A percentile compares a stretch with the other conserved stretches of the same genome.
phyloP scores from a whole-genome alignment of 257 asterid species.

The Fraxinus pennsylvanica region DNA sequence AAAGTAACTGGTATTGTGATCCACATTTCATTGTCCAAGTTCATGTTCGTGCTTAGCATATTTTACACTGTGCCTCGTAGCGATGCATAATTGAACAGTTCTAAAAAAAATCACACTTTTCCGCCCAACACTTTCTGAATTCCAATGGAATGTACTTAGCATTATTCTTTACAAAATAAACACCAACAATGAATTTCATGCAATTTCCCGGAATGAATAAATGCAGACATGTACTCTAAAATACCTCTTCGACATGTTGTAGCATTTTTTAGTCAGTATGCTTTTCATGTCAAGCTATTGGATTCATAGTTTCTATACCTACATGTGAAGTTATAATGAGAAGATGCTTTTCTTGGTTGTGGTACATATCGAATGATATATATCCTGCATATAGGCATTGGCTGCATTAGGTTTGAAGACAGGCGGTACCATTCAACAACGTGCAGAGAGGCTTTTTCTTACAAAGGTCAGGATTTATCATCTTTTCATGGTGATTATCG shows the following conservation, averaged over 20 bases:
- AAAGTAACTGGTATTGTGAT: not conserved
- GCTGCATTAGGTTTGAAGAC: slow-evolving; percentile 88
- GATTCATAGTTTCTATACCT: slow-evolving; percentile 3
- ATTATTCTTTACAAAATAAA: not conserved
- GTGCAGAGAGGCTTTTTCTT: slow-evolving; percentile 92
- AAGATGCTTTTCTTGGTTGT: not conserved
- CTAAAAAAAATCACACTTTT: too few species aligned
- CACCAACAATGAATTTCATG: not conserved
- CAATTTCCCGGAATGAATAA: not conserved
- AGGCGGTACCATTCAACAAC: slow-evolving; percentile 90
- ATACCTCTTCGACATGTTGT: not conserved
- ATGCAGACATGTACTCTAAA: not conserved
- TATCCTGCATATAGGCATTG: slow-evolving; percentile 54
- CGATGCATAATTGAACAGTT: too few species aligned
- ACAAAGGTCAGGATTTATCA: slow-evolving; percentile 60
- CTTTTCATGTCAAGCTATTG: slow-evolving; percentile 7
- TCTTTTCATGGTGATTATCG: too few species aligned
- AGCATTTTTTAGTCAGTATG: not conserved
- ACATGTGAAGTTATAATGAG: not conserved
- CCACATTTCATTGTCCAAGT: not conserved
- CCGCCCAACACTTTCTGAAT: too few species aligned
- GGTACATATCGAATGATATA: slow-evolving; percentile 21
- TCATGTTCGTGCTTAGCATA: slow-evolving; percentile 2
- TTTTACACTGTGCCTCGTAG: too few species aligned
- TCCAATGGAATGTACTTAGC: too few species aligned